Percentiles rank a stretch among this genome's conserved stretches.
These are phyloP conservation scores for Podaxis carcinomalis DNA, from an alignment of 768 basidiomycete species.

Conservation along the genomic window DNA sequence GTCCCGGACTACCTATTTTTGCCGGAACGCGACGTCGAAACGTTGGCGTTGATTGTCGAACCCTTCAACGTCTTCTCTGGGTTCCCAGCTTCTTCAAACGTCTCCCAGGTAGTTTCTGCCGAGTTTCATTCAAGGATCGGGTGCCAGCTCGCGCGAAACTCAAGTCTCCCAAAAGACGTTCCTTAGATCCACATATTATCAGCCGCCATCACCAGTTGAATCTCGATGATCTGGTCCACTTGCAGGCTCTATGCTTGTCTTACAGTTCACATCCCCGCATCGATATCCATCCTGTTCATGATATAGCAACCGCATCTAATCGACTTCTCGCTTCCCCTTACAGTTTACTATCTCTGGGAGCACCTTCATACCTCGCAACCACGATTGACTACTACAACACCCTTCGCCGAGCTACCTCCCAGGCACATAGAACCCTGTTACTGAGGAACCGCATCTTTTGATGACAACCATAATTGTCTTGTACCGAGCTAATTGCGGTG, in stretches of 20 bases:
- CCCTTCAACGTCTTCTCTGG: not conserved
- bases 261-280: not conserved
- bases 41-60: slow-evolving; percentile 36
- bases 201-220: not conserved
- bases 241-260: not conserved
- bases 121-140: not conserved
- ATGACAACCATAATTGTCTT: not conserved
- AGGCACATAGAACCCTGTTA: too few species aligned
- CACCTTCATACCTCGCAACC: not conserved
- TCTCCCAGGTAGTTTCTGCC: not conserved
- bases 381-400: not conserved
- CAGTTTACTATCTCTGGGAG: not conserved
- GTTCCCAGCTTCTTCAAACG: not conserved
- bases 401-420: not conserved
- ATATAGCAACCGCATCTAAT: not conserved
- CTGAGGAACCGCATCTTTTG: not conserved
- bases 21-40: slow-evolving; percentile 65
- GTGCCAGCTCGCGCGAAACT: not conserved
- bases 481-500: not conserved
- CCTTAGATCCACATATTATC: not conserved
- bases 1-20: slow-evolving; percentile 61
- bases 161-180: not conserved
- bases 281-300: not conserved
- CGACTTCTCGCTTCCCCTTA: not conserved
- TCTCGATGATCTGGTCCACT: not conserved